Evolutionary conservation across 2,329 filamentous ascomycete species (phyloP).

Genomic region (Zymoseptoria crescenta): DNA sequence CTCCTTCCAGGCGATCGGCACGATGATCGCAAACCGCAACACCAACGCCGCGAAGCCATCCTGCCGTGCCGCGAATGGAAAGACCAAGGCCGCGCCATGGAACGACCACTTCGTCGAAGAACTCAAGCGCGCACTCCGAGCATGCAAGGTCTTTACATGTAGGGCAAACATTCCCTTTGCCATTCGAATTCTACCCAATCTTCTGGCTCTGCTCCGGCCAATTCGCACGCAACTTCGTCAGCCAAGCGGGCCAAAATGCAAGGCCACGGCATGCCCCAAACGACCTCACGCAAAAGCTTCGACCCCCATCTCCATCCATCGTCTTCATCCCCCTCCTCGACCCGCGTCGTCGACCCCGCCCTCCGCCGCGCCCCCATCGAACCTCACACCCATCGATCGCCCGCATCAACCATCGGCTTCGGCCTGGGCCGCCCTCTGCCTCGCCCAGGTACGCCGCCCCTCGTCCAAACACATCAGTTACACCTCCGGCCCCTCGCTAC

Average conservation of each 20-base stretch:
- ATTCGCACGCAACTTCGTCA: constrained; percentile 40
- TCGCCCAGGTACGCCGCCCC: no score
- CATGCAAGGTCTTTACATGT: constrained; percentile 59
- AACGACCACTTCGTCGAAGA: constrained; percentile 66
- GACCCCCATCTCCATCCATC: constrained; percentile 38
- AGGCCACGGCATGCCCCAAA: constrained; percentile 41
- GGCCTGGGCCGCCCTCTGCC: constrained; percentile 50
- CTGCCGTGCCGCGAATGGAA: constrained; percentile 49
- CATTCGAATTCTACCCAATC: constrained; percentile 34
- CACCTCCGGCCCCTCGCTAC: constrained; percentile 45
- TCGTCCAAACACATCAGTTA: constrained; percentile 53
- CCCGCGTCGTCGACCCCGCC: constrained; percentile 38
- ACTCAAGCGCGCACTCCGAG: constrained; percentile 56
- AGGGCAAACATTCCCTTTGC: not conserved
- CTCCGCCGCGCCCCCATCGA: constrained; percentile 36
- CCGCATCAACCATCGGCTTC: constrained; percentile 46
- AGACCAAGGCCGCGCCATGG: constrained; percentile 46
- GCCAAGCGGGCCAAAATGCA: constrained; percentile 42
- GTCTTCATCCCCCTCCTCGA: constrained; percentile 41
- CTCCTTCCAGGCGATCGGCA: constrained; percentile 55
- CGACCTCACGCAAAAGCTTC: constrained; percentile 43
- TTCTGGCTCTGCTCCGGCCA: constrained; percentile 37
- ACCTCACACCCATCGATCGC: constrained; percentile 46
- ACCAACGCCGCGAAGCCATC: constrained; percentile 59
- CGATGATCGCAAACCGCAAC: constrained; percentile 46